Evolutionary conservation across 202 grass and related monocot genomes (phyloP).

Genomic region (Bolboschoenoplectus hybrid): DNA sequence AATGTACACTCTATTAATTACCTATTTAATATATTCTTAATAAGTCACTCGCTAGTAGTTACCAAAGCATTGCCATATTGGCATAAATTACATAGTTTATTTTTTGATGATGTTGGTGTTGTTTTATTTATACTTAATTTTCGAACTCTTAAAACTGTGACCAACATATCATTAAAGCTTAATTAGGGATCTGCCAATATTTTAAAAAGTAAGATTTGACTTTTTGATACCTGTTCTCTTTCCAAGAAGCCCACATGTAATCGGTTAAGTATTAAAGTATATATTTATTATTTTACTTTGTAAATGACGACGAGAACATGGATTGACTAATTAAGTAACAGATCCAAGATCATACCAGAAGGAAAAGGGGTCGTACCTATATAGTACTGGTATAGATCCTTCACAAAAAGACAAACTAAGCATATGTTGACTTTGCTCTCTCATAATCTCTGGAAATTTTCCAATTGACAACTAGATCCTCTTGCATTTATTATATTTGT

Average conservation of each 20-base stretch:
- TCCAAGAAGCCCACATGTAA: not conserved
- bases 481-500: not conserved
- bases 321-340: not conserved
- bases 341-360: not conserved
- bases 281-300: not conserved
- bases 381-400: not conserved
- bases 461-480: not conserved
- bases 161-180: too few relatives aligned
- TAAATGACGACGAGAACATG: not conserved
- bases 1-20: too few relatives aligned
- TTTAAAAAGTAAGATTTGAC: too few relatives aligned
- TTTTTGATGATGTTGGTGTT: too few relatives aligned
- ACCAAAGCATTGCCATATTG: too few relatives aligned
- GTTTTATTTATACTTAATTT: too few relatives aligned
- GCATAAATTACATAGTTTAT: too few relatives aligned
- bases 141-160: too few relatives aligned
- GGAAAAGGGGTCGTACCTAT: not conserved
- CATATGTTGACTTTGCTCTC: constrained; percentile 4
- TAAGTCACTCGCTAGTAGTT: too few relatives aligned
- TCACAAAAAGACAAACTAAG: not conserved
- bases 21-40: too few relatives aligned
- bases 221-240: not conserved
- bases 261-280: not conserved
- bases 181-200: too few relatives aligned
- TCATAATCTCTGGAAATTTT: not conserved